Conservation (phyloP, 371 early-diverging fungal genomes). For the Mucor saturninus region DNA sequence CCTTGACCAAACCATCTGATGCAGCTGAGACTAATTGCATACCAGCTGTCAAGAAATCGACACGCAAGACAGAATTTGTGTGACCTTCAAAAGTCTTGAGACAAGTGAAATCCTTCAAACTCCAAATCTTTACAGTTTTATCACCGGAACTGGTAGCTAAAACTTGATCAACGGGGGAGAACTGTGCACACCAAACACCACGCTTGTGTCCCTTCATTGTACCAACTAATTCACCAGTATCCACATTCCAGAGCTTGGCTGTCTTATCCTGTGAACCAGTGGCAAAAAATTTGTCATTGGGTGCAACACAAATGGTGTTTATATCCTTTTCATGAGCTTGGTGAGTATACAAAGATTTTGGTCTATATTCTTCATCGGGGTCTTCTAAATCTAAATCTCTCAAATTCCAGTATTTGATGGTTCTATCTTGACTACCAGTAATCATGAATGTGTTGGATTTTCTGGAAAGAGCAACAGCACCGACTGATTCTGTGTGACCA, state of each 20-base stretch:
- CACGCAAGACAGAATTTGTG: constrained; percentile 88
- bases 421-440: constrained; percentile 92
- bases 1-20: constrained; percentile 92
- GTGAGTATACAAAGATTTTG: constrained; percentile 82
- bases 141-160: constrained; percentile 93
- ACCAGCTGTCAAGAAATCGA: constrained; percentile 85
- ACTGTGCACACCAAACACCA: constrained; percentile 93
- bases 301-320: constrained; percentile 90
- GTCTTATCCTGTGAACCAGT: constrained; percentile 98
- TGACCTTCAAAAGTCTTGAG: constrained; percentile 96
- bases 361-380: constrained; percentile 49
- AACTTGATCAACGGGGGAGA: constrained; percentile 91
- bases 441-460: constrained; percentile 74
- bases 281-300: constrained; percentile 92
- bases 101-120: constrained; percentile 84
- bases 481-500: constrained; percentile 93
- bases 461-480: constrained; percentile 76
- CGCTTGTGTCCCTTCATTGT: constrained; percentile 93
- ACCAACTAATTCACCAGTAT: constrained; percentile 81
- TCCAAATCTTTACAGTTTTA: constrained; percentile 95
- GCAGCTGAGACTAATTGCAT: constrained; percentile 87
- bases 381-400: constrained; percentile 52
- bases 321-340: constrained; percentile 98
- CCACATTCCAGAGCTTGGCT: constrained; percentile 92
- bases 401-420: constrained; percentile 92